Base-by-base conservation (phyloP, 805 yeast species). In the Kockiozyma suomiensis region DNA sequence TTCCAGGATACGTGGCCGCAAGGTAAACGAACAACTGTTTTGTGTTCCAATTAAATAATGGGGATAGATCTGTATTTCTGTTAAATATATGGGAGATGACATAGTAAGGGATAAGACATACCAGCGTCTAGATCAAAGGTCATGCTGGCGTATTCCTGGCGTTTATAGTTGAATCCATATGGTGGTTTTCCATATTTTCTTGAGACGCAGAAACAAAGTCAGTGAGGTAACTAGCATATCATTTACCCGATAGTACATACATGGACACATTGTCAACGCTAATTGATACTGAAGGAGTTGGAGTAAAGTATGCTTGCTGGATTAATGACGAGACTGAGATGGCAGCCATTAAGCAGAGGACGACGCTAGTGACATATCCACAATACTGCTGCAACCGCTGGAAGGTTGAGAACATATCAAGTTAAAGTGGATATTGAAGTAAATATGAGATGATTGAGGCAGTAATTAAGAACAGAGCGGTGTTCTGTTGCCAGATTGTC, bases 11-110 rank as follows among this genome's bases (percentile, higher is more conserved):
- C 70, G 90, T 93, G 1, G 96, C 96, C 2, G 96, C 88, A 64
- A 94, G 78, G 70, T 93, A 94, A 4, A 87, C 88, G 70, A 94
- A 93, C n/a, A 93, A 85, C 74, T 93, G 98, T 72, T 93, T 93
- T 12, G 99, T 94, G 75, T 93, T 94, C 97, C 97, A 93, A 74
- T 88, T 91, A 81, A 92, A 92, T 54, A 94, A 79, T 1, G 90
- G 85, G 1, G 88, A 72, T 62, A 93, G 78, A 73, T 93, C 97
- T 1, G 82, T 2, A 2, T 15, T 10, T n/a, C 3, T 15, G 26
- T 40, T 48, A 15, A 33, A 19, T 23, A 17, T 38, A 21, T 7
- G 21, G 19, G 28, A 45, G 28, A 13, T 26, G 37, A 26, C 3
- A 41, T 28, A 21, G 17, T 15, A 23, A 43, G 49, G 33, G 33